These are phyloP conservation scores for Gamsiella multidivaricata DNA, from an alignment of 192 early-diverging fungal genomes.

Conservation along the genomic window DNA sequence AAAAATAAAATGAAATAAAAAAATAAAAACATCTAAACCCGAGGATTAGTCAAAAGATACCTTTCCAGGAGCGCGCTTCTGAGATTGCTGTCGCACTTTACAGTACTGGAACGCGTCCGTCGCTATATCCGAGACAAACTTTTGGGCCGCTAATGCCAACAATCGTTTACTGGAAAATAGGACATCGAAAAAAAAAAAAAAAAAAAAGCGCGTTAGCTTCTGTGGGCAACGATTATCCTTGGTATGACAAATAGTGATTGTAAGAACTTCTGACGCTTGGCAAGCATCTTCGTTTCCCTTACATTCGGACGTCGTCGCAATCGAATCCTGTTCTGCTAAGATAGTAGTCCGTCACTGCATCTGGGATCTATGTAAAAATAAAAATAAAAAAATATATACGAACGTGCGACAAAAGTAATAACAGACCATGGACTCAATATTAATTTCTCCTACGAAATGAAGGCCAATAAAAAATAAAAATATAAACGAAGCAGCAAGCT, in stretches of 20 bases:
- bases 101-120: constrained; percentile 87
- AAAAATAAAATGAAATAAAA: background rate
- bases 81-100: constrained; percentile 79
- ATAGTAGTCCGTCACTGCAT: constrained; percentile 95
- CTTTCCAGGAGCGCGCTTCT: constrained; percentile 55
- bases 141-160: constrained; percentile 85
- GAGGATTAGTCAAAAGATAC: constrained; percentile 16
- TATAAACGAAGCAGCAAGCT: background rate
- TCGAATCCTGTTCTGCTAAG: constrained; percentile 80
- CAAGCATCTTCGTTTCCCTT: too few species aligned
- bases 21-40: background rate
- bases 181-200: background rate
- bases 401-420: background rate
- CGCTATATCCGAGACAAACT: constrained; percentile 87
- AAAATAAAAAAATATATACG: background rate
- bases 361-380: constrained; percentile 77
- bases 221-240: too few species aligned
- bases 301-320: constrained; percentile 82
- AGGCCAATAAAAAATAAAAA: too few species aligned
- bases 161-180: constrained; percentile 69
- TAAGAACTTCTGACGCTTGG: background rate
- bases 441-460: background rate
- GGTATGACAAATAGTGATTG: background rate
- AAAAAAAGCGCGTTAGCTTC: background rate
- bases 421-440: background rate